Conservation (phyloP, 1,284 basidiomycete species). For the Tremellales sp. region DNA sequence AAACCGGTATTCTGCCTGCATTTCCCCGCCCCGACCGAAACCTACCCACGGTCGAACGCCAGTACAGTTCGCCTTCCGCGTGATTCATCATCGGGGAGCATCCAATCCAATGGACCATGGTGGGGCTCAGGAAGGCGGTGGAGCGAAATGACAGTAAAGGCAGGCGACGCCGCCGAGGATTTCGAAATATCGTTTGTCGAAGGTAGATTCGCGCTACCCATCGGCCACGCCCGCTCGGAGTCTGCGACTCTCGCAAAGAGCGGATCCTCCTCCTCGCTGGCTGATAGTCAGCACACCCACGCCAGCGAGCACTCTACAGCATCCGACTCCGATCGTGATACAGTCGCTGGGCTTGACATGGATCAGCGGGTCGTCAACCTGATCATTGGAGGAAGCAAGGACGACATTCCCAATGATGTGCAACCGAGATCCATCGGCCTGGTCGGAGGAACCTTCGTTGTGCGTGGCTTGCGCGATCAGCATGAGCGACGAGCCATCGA, state of each 20-base stretch:
- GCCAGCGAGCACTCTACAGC: not conserved
- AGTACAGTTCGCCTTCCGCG: constrained; percentile 22
- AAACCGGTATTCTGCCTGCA: constrained; percentile 30
- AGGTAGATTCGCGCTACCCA: constrained; percentile 17
- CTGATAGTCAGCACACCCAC: not conserved
- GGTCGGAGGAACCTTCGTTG: constrained; percentile 32
- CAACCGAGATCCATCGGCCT: constrained; percentile 11
- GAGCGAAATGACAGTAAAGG: constrained; percentile 19
- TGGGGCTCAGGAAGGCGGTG: constrained; percentile 20
- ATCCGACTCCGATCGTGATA: no score
- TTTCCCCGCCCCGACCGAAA: constrained; percentile 4
- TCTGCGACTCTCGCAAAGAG: no score
- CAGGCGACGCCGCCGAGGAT: constrained; percentile 1
- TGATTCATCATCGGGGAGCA: constrained; percentile 7
- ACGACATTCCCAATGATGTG: constrained; percentile 19
- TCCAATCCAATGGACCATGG: constrained; percentile 14
- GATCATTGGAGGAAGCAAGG: constrained; percentile 17
- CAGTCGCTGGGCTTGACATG: no score
- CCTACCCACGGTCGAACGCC: not conserved
- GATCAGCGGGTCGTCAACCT: not conserved
- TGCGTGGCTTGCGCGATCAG: constrained; percentile 16
- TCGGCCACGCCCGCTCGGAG: not conserved
- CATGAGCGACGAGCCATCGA: constrained; percentile 20
- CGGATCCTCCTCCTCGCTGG: not conserved
- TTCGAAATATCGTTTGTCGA: constrained; percentile 18